Evolutionary conservation across 192 early-diverging fungal genomes (phyloP), one percentile per base, ranked within the genome.

Genomic region (Mortierella alpina): DNA sequence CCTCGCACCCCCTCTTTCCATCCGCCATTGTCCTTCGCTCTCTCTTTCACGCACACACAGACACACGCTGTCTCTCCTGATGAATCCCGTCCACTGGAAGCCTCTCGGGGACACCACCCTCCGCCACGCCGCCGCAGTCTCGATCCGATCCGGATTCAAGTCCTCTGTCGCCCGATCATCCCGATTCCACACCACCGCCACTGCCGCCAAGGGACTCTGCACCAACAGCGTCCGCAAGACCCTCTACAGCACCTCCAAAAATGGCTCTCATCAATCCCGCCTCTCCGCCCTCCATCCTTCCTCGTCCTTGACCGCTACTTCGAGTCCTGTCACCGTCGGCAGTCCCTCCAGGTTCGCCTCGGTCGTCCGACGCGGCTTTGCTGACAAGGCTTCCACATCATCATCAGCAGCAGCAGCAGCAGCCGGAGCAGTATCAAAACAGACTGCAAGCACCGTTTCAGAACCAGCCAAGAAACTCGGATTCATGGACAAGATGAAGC

Each of bases 401-500:
- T 47, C 59, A 2, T 6, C 14, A 49, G 7, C 53, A 17, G 20
- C 12, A 17, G 41, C 42, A 7, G 14, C 14, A 9, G 22, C 14
- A 14, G n/a, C 56, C 23, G 46, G 46, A 10, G 12, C 60, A 6
- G 15, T 66, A 49, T 53, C 60, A 23, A 31, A 49, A 2, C 7
- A 18, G 41, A 6, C 53, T 1, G 20, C 17, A 17, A 22, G 8
- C 14, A 10, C 14, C 6, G 22, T 9, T 11, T 10, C 56, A 22
- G 46, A 45, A 10, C 7, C 60, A 6, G 15, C 73, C 40, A 58
- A 59, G 49, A 72, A 72, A 18, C n/a, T 55, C 0, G 57, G 78
- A 6, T 20, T 81, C 45, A 68, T 81, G 63, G 78, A 81, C 78
- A 81, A 81, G 70, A 63, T 86, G 44, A 89, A 86, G 66, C 6